These are phyloP conservation scores for Coemansia sp. DNA, from an alignment of 192 early-diverging fungal genomes.

Conservation along the genomic window DNA sequence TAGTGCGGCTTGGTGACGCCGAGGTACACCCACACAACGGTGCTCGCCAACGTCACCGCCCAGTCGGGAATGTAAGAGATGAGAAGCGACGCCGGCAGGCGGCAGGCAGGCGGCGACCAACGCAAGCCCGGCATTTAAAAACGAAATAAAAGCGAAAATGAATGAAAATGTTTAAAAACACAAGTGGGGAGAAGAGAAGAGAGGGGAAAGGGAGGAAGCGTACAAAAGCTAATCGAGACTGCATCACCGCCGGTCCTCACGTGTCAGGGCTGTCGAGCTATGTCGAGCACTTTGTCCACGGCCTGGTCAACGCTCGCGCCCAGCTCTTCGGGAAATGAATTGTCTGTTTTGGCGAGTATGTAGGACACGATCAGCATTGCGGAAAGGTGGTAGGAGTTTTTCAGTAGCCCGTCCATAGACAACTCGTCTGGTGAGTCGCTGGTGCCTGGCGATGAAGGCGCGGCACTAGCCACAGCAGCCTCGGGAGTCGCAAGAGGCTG, in stretches of 20 bases:
- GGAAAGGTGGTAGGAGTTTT: neutral
- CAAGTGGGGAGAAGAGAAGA: neutral
- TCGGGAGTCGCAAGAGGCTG: neutral
- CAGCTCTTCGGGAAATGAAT: neutral
- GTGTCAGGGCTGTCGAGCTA: neutral
- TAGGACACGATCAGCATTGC: neutral
- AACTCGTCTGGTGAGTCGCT: neutral
- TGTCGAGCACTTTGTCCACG: neutral
- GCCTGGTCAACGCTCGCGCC: neutral
- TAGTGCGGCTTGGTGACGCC: constrained; percentile 63
- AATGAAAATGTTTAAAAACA: neutral
- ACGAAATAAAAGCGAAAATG: neutral
- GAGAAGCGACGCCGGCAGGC: constrained; percentile 12
- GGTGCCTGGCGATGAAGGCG: neutral
- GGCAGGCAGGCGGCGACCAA: constrained; percentile 7
- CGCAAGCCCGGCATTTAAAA: constrained; percentile 7
- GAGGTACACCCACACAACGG: constrained; percentile 58
- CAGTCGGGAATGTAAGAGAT: constrained; percentile 53
- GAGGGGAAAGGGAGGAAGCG: neutral
- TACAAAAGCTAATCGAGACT: neutral
- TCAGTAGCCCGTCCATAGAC: neutral
- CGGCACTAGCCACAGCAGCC: neutral
- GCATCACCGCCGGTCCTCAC: neutral
- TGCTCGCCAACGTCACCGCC: constrained; percentile 56
- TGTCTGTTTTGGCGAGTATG: neutral